Percentiles rank a stretch among this genome's conserved stretches.
These are phyloP conservation scores for Huiozyma sinensis DNA, from an alignment of 805 yeast genomes.

Conservation along the genomic window DNA sequence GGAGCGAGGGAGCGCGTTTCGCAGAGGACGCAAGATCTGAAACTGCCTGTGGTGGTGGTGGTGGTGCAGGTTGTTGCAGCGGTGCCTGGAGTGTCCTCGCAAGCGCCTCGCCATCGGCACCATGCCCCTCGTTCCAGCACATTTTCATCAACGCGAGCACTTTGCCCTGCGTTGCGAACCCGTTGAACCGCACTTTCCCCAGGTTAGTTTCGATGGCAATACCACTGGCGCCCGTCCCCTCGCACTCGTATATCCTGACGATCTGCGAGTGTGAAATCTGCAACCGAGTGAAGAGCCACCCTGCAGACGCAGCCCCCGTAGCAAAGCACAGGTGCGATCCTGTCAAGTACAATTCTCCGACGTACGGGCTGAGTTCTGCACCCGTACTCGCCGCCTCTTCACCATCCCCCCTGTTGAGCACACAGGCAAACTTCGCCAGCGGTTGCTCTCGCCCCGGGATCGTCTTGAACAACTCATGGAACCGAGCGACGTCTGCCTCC, in stretches of 20 bases:
- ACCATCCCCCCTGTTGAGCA: slow-evolving; percentile 57
- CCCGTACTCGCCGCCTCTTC: background rate
- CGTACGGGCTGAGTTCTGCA: slow-evolving; percentile 45
- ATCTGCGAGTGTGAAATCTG: slow-evolving; percentile 65
- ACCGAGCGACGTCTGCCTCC: slow-evolving; percentile 49
- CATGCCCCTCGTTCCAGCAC: background rate
- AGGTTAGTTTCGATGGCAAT: slow-evolving; percentile 56
- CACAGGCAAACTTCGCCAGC: slow-evolving; percentile 83
- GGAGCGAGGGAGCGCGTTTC: background rate
- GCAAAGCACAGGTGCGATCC: slow-evolving; percentile 67
- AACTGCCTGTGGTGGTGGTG: background rate
- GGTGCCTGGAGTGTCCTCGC: background rate
- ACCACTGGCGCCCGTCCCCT: slow-evolving; percentile 30
- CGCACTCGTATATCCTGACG: slow-evolving; percentile 41
- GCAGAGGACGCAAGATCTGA: background rate
- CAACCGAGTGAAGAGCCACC: slow-evolving; percentile 55
- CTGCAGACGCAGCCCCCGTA: slow-evolving; percentile 75
- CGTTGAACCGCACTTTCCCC: slow-evolving; percentile 72
- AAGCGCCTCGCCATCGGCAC: background rate
- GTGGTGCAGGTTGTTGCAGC: background rate
- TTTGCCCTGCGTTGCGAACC: slow-evolving; percentile 33
- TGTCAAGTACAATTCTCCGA: slow-evolving; percentile 77
- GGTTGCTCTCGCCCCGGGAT: slow-evolving; percentile 53
- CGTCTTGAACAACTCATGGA: slow-evolving; percentile 62
- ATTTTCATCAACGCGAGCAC: background rate